These are phyloP conservation scores for Termitomyces sp. DNA, from an alignment of 768 basidiomycete species.

Conservation along the genomic window DNA sequence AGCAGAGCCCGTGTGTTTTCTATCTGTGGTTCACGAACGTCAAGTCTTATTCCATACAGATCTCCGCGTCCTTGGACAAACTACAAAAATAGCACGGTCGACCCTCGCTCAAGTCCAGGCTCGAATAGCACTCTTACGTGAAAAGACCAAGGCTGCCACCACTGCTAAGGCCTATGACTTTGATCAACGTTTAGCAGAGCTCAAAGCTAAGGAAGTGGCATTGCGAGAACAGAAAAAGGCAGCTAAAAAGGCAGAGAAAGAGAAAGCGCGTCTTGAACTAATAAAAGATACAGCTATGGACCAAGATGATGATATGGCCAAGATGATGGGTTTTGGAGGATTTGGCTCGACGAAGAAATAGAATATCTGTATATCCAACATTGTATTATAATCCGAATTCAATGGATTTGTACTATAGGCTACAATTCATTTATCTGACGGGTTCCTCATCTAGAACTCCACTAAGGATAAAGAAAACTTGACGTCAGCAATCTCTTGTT, in stretches of 20 bases:
- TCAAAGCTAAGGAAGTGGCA: constrained; percentile 66
- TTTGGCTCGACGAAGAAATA: constrained; percentile 87
- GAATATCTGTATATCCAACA: constrained; percentile 4
- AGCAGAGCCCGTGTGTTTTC: constrained; percentile 74
- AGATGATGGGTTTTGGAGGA: constrained; percentile 88
- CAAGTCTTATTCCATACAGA: constrained; percentile 43
- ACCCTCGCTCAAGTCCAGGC: constrained; percentile 90
- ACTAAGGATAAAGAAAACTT: constrained; percentile 73
- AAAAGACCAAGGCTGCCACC: constrained; percentile 79
- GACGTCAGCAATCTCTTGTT: constrained; percentile 78
- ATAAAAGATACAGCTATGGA: constrained; percentile 41
- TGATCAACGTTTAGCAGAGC: constrained; percentile 78
- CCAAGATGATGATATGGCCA: constrained; percentile 64
- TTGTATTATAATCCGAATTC: constrained; percentile 24
- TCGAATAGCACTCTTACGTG: constrained; percentile 82
- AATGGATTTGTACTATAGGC: constrained; percentile 21
- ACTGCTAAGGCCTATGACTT: constrained; percentile 93
- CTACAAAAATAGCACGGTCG: constrained; percentile 85
- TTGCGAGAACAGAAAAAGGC: constrained; percentile 71
- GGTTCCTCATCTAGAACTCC: constrained; percentile 29
- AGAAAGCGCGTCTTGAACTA: constrained; percentile 63
- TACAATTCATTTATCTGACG: constrained; percentile 13
- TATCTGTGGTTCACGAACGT: neutral
- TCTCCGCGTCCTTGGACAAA: constrained; percentile 91
- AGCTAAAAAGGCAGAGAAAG: constrained; percentile 73